These are phyloP conservation scores for Naganishia friedmannii DNA, from an alignment of 768 basidiomycete genomes.

Conservation along the genomic window DNA sequence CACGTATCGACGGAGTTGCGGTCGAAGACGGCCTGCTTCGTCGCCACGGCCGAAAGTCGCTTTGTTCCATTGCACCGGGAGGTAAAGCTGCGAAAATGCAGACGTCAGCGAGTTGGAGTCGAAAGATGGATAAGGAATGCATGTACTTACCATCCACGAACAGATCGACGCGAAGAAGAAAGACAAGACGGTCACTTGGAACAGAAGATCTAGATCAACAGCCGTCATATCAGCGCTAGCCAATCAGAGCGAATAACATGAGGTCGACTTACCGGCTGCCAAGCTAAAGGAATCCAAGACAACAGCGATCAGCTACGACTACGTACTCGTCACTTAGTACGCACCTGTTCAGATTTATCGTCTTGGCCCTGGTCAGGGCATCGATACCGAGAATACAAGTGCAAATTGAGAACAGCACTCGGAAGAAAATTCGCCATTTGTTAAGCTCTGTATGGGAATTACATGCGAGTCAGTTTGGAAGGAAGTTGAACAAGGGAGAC, in stretches of 20 bases:
- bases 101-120: background rate
- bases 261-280: background rate
- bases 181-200: constrained; percentile 14
- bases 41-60: background rate
- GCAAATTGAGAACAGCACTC: constrained; percentile 1
- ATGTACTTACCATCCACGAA: constrained; percentile 25
- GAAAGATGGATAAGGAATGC: background rate
- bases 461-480: background rate
- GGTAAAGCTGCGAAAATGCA: constrained; percentile 13
- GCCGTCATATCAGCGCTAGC: no score
- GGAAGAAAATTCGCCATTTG: constrained; percentile 24
- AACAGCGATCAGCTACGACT: background rate
- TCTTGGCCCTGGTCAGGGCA: background rate
- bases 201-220: constrained; percentile 7
- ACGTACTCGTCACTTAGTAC: background rate
- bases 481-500: background rate
- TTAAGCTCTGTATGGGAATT: constrained; percentile 16
- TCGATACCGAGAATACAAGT: constrained; percentile 3
- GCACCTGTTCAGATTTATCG: constrained; percentile 8
- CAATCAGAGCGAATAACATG: no score
- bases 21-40: background rate
- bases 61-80: constrained; percentile 24
- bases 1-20: constrained; percentile 6
- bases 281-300: background rate
- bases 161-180: constrained; percentile 24